A percentile compares a stretch with the other conserved stretches of the same genome.
phyloP scores from a whole-genome alignment of 805 yeast genomes.

The Kodamaea sagamina region DNA sequence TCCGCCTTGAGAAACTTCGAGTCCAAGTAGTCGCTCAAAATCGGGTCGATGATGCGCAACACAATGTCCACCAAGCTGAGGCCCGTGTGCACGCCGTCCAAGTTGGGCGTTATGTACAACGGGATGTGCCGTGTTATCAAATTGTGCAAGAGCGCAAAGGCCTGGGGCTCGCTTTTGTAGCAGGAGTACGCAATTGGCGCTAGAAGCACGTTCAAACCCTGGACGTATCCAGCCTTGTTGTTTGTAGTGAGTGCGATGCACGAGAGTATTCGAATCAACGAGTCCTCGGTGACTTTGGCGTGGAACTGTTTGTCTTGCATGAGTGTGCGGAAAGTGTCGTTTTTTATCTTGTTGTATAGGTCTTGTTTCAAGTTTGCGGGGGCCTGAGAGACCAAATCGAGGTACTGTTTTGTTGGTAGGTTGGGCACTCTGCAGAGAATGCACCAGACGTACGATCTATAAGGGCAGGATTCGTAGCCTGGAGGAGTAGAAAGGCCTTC shows the following conservation, averaged over 20 bases:
- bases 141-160: slow-evolving; percentile 68
- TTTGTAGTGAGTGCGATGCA: slow-evolving; percentile 60
- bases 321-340: slow-evolving; percentile 84
- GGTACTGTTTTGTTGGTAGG: slow-evolving; percentile 55
- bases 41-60: slow-evolving; percentile 70
- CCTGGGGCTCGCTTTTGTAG: slow-evolving; percentile 78
- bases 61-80: slow-evolving; percentile 71
- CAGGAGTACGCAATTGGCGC: slow-evolving; percentile 81
- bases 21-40: slow-evolving; percentile 57
- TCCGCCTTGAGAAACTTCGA: slow-evolving; percentile 76
- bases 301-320: slow-evolving; percentile 71
- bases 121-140: slow-evolving; percentile 70
- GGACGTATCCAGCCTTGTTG: slow-evolving; percentile 64
- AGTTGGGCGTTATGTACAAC: slow-evolving; percentile 70
- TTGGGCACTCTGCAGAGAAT: slow-evolving; percentile 67
- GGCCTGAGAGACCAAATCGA: slow-evolving; percentile 51
- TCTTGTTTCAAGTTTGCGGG: slow-evolving; percentile 47
- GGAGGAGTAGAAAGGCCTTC: slow-evolving; percentile 44
- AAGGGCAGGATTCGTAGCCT: slow-evolving; percentile 59
- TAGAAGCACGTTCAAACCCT: slow-evolving; percentile 83
- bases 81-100: slow-evolving; percentile 83
- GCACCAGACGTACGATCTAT: slow-evolving; percentile 79
- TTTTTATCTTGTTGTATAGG: slow-evolving; percentile 67
- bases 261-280: slow-evolving; percentile 67
- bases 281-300: slow-evolving; percentile 64